These are phyloP conservation scores for Acer campestre DNA, from an alignment of 345 rosid species.

Conservation along the genomic window DNA sequence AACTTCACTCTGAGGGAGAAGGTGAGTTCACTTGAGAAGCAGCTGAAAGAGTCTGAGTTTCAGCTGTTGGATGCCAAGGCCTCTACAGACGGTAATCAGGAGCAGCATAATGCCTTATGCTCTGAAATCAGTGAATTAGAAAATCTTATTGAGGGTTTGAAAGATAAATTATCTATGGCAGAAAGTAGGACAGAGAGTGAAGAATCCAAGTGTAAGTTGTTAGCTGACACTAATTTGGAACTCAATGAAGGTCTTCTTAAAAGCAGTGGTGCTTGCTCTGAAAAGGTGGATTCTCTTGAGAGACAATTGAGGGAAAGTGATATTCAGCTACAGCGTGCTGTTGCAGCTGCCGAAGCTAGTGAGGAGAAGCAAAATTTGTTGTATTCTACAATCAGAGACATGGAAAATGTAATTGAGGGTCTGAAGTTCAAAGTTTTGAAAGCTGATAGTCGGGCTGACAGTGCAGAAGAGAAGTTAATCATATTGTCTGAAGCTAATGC, in stretches of 20 bases:
- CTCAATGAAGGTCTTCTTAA: slow-evolving; percentile 54
- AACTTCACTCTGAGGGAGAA: slow-evolving; percentile 53
- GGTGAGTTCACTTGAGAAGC: slow-evolving; percentile 56
- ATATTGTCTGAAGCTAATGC: slow-evolving; percentile 77
- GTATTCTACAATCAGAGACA: slow-evolving; percentile 67
- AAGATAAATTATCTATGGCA: slow-evolving; percentile 43
- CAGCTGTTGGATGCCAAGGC: slow-evolving; percentile 30
- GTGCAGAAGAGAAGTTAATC: slow-evolving; percentile 74
- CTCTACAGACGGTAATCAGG: slow-evolving; percentile 28
- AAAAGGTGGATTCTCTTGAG: slow-evolving; percentile 68
- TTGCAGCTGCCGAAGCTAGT: slow-evolving; percentile 84
- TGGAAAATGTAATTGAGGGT: slow-evolving; percentile 80
- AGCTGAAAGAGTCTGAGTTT: slow-evolving; percentile 39
- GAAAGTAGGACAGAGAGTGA: slow-evolving; percentile 56
- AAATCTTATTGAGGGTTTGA: slow-evolving; percentile 45
- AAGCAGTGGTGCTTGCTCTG: slow-evolving; percentile 40
- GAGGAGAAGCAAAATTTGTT: slow-evolving; percentile 79
- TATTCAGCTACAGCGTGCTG: slow-evolving; percentile 66
- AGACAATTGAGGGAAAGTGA: slow-evolving; percentile 67
- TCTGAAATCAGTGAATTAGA: slow-evolving; percentile 36
- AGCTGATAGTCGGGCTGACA: slow-evolving; percentile 75
- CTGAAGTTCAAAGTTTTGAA: slow-evolving; percentile 69
- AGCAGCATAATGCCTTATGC: slow-evolving; percentile 22
- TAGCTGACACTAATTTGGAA: slow-evolving; percentile 49
- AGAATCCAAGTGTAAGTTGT: slow-evolving; percentile 48